Evolutionary conservation across 371 early-diverging fungal species (phyloP).

Genomic region (Mucor plumbeus): DNA sequence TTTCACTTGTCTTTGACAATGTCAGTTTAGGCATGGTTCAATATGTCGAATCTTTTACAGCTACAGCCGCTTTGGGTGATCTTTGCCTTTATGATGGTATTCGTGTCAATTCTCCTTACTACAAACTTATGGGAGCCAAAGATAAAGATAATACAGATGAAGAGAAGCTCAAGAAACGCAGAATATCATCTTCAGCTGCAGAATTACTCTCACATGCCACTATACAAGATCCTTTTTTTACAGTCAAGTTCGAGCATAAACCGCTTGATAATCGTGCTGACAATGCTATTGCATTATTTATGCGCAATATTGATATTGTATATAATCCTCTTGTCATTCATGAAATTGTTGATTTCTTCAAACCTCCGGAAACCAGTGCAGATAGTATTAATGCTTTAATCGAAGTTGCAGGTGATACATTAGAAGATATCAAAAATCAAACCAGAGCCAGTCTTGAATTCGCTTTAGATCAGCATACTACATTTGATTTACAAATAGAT

Average conservation of each 20-base stretch:
- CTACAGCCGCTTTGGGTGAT: slow-evolving; percentile 76
- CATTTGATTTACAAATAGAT: slow-evolving; percentile 90
- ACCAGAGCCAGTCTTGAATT: slow-evolving; percentile 87
- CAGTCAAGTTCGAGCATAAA: slow-evolving; percentile 81
- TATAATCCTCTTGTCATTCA: slow-evolving; percentile 84
- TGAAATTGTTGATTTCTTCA: slow-evolving; percentile 83
- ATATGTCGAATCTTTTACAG: slow-evolving; percentile 73
- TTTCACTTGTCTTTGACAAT: slow-evolving; percentile 72
- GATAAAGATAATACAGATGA: slow-evolving; percentile 43
- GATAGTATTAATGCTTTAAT: slow-evolving; percentile 77
- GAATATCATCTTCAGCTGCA: slow-evolving; percentile 31
- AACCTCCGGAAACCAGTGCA: slow-evolving; percentile 79
- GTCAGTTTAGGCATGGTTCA: slow-evolving; percentile 59
- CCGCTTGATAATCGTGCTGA: slow-evolving; percentile 91
- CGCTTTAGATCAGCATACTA: slow-evolving; percentile 89
- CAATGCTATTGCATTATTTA: slow-evolving; percentile 80
- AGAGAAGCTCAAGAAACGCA: slow-evolving; percentile 6
- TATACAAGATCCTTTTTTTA: slow-evolving; percentile 79
- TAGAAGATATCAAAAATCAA: slow-evolving; percentile 90
- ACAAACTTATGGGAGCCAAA: slow-evolving; percentile 84
- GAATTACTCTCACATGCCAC: slow-evolving; percentile 17
- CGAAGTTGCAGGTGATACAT: slow-evolving; percentile 86
- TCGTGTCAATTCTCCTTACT: slow-evolving; percentile 75
- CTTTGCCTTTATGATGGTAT: slow-evolving; percentile 84
- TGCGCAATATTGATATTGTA: slow-evolving; percentile 91